Evolutionary conservation across 179 eudicot species (phyloP).

Genomic region (Heliamphora pulchella): DNA sequence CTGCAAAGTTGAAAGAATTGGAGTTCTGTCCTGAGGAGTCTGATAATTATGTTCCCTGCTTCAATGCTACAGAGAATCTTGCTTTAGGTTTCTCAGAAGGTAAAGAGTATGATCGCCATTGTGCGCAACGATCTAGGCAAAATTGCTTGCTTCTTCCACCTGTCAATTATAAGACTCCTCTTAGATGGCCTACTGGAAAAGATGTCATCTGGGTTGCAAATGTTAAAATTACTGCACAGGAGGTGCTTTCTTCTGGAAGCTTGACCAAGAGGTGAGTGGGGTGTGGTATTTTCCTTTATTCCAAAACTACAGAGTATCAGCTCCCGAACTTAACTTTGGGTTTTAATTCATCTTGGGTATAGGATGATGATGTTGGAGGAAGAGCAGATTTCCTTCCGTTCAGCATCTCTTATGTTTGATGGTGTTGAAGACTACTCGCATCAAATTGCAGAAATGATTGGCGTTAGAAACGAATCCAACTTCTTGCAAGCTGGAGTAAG

Average conservation of each 20-base stretch:
- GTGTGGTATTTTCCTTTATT: slow-evolving; percentile 2
- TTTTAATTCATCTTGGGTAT: slow-evolving; percentile 17
- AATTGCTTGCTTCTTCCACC: slow-evolving; percentile 76
- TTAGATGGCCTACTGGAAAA: slow-evolving; percentile 92
- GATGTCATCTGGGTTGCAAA: slow-evolving; percentile 96
- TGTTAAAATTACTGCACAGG: slow-evolving; percentile 89
- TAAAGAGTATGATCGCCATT: slow-evolving; percentile 59
- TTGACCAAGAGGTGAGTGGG: slow-evolving; percentile 77
- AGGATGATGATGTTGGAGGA: slow-evolving; percentile 99
- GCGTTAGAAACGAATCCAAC: slow-evolving; percentile 80
- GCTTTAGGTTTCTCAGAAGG: slow-evolving; percentile 46
- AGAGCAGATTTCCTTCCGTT: slow-evolving; percentile 89
- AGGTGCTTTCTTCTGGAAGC: slow-evolving; percentile 95
- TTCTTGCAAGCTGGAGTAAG: slow-evolving; percentile 83
- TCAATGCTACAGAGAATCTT: slow-evolving; percentile 61
- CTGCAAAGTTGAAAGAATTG: slow-evolving; percentile 59
- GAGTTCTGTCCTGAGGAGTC: slow-evolving; percentile 59
- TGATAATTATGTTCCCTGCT: slow-evolving; percentile 85
- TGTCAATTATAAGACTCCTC: slow-evolving; percentile 64
- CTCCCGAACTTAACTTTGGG: slow-evolving; percentile 9
- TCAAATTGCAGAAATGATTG: slow-evolving; percentile 98
- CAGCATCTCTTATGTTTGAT: slow-evolving; percentile 73
- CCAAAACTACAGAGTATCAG: not conserved
- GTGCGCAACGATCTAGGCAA: slow-evolving; percentile 35
- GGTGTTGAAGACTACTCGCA: slow-evolving; percentile 94